phyloP scores from a whole-genome alignment of 1,284 basidiomycete genomes.

The Melampsora americana region DNA sequence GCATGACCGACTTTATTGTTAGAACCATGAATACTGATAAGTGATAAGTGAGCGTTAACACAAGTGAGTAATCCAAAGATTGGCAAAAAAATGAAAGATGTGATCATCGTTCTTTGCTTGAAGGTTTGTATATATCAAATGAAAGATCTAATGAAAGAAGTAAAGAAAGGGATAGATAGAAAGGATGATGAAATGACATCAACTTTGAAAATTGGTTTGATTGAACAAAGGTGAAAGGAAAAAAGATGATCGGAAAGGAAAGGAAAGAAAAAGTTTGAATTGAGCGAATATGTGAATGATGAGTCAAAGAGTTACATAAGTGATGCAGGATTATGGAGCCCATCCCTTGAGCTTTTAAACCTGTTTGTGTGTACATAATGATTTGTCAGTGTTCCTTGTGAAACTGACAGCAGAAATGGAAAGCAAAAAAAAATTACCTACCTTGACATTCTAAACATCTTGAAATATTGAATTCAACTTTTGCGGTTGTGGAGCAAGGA shows the following conservation, averaged over 20 bases:
- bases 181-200: neutral
- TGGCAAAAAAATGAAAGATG: neutral
- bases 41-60: constrained; percentile 15
- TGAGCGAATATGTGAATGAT: neutral
- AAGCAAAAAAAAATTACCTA: too few species aligned
- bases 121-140: neutral
- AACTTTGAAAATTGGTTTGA: neutral
- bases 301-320: too few species aligned
- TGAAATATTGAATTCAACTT: too few species aligned
- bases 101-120: neutral
- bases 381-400: too few species aligned
- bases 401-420: too few species aligned
- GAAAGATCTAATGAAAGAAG: neutral
- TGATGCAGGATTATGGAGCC: too few species aligned
- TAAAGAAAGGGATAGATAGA: neutral
- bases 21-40: constrained; percentile 32
- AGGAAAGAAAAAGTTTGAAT: neutral
- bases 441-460: too few species aligned
- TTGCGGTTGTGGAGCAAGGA: too few species aligned
- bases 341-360: too few species aligned
- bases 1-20: constrained; percentile 33
- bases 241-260: neutral
- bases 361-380: too few species aligned
- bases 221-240: neutral
- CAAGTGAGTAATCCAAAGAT: constrained; percentile 1